Evolutionary conservation across 495 filamentous ascomycete genomes (phyloP).

Genomic region (Neurospora tetraspora): DNA sequence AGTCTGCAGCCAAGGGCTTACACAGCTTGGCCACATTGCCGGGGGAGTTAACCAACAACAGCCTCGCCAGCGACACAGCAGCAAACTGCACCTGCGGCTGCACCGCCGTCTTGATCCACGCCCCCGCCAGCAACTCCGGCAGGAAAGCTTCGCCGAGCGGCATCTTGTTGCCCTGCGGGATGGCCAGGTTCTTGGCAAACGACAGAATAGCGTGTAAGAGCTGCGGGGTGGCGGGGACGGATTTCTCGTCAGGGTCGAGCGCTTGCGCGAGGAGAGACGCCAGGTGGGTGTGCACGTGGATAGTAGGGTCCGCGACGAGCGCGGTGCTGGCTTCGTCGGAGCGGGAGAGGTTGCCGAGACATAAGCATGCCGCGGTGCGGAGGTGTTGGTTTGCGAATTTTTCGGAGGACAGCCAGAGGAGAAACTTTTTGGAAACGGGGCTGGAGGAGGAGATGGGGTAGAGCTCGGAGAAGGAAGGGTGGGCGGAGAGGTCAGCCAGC

Average conservation of each 20-base stretch:
- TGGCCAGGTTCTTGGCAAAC: slow-evolving; percentile 74
- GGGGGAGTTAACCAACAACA: slow-evolving; percentile 49
- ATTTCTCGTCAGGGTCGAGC: slow-evolving; percentile 9
- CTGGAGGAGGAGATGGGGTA: slow-evolving; percentile 19
- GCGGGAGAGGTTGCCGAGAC: slow-evolving; percentile 68
- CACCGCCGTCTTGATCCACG: slow-evolving; percentile 48
- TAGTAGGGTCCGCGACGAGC: slow-evolving; percentile 33
- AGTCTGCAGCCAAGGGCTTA: slow-evolving; percentile 21
- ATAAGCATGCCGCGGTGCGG: slow-evolving; percentile 63
- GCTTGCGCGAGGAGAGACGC: slow-evolving; percentile 37
- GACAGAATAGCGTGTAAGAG: slow-evolving; percentile 57
- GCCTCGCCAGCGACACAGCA: slow-evolving; percentile 55
- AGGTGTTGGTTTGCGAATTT: slow-evolving; percentile 30
- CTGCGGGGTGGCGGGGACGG: slow-evolving; percentile 25
- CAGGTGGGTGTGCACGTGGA: slow-evolving; percentile 46
- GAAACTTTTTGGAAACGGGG: slow-evolving; percentile 38
- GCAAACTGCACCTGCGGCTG: slow-evolving; percentile 63
- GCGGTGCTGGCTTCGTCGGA: slow-evolving; percentile 52
- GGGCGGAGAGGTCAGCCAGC: slow-evolving; percentile 54
- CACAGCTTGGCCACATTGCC: slow-evolving; percentile 46
- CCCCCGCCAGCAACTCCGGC: slow-evolving; percentile 41
- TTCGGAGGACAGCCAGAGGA: slow-evolving; percentile 32
- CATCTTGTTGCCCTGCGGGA: slow-evolving; percentile 53
- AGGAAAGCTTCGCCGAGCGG: slow-evolving; percentile 39
- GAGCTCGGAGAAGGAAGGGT: slow-evolving; percentile 38